Base-by-base conservation (phyloP, 2,329 filamentous ascomycete genomes). In the Penicillium crustosum region DNA sequence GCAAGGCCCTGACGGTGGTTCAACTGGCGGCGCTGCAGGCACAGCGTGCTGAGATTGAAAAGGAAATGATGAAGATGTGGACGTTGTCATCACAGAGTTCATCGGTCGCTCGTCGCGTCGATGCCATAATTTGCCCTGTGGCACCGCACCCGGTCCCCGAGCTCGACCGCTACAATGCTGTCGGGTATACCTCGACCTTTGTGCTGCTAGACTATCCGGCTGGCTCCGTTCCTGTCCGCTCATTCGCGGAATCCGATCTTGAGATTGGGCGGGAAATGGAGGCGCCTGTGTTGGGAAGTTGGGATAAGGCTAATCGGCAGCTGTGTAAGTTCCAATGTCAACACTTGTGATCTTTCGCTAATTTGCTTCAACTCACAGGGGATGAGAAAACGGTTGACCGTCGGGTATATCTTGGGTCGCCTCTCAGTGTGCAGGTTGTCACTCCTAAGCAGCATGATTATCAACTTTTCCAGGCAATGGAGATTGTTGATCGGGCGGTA, bases 201-300 rank as follows among this genome's bases (percentile, higher is more conserved):
- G 85, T 87, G 9, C 65, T 88, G 54, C 70, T 89, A 23, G 86
- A 89, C 67, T 86, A 84, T 65, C 82, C 86, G 0, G 82, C 85
- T 2, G 86, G 82, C 0, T 72, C 70, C 0, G 61, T 88, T 1
- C 86, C 86, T 0, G 79, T 88, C 0, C 73, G 85, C 2, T 67
- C 70, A 1, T 78, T 86, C 50, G 68, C 59, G 0, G 73, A 78
- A 52, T 67, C 64, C 0, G 86, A 88, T 71, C 71, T 86, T 61
- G 68, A 80, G 31, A 66, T 82, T 47, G 69, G 77, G 2, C 78
- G 73, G 19, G 77, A 82, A 45, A 73, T 85, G 35, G 63, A 68
- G 1, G 70, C 63, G 3, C 71, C 63, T 25, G 67, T 67, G 6
- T 57, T 84, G 25, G 79, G 81, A 9, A 82, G 77, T 49, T 88